Base-by-base conservation (phyloP, 179 eudicot genomes). In the Silene coronaria region DNA sequence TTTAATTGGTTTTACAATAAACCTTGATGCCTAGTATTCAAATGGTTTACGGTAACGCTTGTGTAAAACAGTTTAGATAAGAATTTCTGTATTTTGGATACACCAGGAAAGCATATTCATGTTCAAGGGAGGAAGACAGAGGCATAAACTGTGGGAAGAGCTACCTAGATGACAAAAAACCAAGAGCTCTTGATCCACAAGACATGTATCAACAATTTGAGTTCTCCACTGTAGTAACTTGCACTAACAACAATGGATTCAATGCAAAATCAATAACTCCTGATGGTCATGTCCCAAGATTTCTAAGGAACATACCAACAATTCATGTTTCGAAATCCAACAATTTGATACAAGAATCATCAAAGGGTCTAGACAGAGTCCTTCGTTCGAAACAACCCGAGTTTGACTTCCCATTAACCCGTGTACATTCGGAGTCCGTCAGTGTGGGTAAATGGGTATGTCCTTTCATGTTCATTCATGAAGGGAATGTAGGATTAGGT, bases 401-500 rank as follows among this genome's bases (percentile, higher is more conserved):
- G 0, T 82, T 88, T 51, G 57, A 86, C 48, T 84, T 85, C 73
- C 79, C 83, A 3, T 14, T 84, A 14, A 74, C 86, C 4, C 57
- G 53, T n/a, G 76, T 78, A 61, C 28, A 11, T 48, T 81, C 88
- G 12, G 69, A 79, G 19, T 42, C 80, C 3, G 62, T 77, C 16
- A 71, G 72, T 10, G 89, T 89, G 2, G 96, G 93, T 13, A 88
- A 85, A 79, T 89, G 96, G 97, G 81, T 81, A 19, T 79, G 87
- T 27, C 96, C 96, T 22, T 89, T 88, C 72, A 82, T 91, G 87
- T 91, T 92, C 66, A 77, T 91, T 24, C 79, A 81, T 27, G 96
- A 91, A 0, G 86, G 83, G 11, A 58, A 6, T 51, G 57, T 17
- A 17, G 57, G 53, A 3, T 17, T 85, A 12, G 77, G 53, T 66